Evolutionary conservation across 805 yeast genomes (phyloP).

Genomic region (Metschnikowia colocasiae): DNA sequence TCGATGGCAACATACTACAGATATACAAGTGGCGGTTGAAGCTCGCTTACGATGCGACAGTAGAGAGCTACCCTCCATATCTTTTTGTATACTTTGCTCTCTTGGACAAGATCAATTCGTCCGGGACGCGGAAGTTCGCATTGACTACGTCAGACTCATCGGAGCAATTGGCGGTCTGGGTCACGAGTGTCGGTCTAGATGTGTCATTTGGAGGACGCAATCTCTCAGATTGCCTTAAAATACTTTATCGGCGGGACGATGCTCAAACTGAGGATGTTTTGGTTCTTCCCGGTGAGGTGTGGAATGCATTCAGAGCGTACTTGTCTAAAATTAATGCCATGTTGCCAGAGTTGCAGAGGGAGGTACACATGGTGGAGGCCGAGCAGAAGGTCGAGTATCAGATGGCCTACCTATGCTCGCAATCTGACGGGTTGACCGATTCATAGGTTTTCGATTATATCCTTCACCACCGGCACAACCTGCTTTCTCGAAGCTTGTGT

Average conservation of each 20-base stretch:
- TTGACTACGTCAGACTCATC: slow-evolving; percentile 14
- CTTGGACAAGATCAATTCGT: slow-evolving; percentile 38
- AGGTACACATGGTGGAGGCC: slow-evolving; percentile 10
- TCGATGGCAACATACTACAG: slow-evolving; percentile 20
- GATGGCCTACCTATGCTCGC: slow-evolving; percentile 25
- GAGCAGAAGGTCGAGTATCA: slow-evolving; percentile 15
- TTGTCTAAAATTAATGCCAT: slow-evolving; percentile 8
- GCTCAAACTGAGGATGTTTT: slow-evolving; percentile 8
- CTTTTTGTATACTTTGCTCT: slow-evolving; percentile 22
- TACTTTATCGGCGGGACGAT: slow-evolving; percentile 22
- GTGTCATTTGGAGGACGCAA: slow-evolving; percentile 20
- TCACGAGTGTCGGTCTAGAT: slow-evolving; percentile 33
- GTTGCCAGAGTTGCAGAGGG: slow-evolving; percentile 8
- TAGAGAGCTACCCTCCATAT: slow-evolving; percentile 20
- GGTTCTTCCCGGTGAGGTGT: slow-evolving; percentile 12
- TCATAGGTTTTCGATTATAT: slow-evolving; percentile 22
- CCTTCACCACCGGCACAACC: slow-evolving; percentile 64
- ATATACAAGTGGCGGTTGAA: slow-evolving; percentile 57
- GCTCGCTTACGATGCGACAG: slow-evolving; percentile 20
- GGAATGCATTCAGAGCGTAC: slow-evolving; percentile 7
- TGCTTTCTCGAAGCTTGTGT: slow-evolving; percentile 75
- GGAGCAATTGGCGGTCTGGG: slow-evolving; percentile 30
- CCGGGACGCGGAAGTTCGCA: slow-evolving; percentile 34
- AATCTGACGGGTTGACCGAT: neutral
- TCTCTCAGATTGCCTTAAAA: slow-evolving; percentile 26